Evolutionary conservation across 1,139 yeast species (phyloP), one percentile per base, ranked within the genome.

Genomic region (Yamadazyma triangularis): DNA sequence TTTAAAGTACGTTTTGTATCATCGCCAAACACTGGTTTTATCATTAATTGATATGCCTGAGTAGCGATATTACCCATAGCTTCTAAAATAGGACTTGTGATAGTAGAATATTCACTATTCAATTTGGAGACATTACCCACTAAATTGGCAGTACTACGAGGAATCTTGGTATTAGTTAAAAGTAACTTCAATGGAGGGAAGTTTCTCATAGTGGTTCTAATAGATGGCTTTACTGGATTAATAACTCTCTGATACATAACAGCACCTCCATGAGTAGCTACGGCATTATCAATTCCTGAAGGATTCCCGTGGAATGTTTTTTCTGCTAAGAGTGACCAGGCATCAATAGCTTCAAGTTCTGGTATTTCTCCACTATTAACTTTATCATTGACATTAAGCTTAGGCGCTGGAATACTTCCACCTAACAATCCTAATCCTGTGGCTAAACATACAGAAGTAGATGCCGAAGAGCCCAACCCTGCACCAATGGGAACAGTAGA

Each of bases 301-400:
- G 99, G 99, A 45, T 85, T 89, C 1, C 98, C 98, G 52, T 91
- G 97, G 48, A 88, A 85, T 53, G 96, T 87, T 50, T 83, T 83
- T 56, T 91, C 99, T 24, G 97, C 97, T 63, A 89, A 69, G 41
- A 83, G 81, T 1, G 97, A 81, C 96, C 96, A 89, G 6, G 68
- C 58, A 46, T 91, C 91, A 38, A 91, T 79, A 44, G 79, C 72
- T 8, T 71, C 66, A 25, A 82, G 70, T 32, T 75, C 80, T 4
- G 51, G 46, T 13, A 58, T 57, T 25, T 68, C 70, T 23, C 55
- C 50, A 5, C 58, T 44, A n/a, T 50, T 36, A n/a, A 59, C 56
- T 24, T 56, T 53, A 3, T 60, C 67, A 15, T 48, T 39, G 6
- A 56, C 35, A 1, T 40, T 39, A 13, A 65, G 39, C 2, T 37